Evolutionary conservation across 2,329 filamentous ascomycete species (phyloP).

Genomic region (Colletotrichum australisinense): DNA sequence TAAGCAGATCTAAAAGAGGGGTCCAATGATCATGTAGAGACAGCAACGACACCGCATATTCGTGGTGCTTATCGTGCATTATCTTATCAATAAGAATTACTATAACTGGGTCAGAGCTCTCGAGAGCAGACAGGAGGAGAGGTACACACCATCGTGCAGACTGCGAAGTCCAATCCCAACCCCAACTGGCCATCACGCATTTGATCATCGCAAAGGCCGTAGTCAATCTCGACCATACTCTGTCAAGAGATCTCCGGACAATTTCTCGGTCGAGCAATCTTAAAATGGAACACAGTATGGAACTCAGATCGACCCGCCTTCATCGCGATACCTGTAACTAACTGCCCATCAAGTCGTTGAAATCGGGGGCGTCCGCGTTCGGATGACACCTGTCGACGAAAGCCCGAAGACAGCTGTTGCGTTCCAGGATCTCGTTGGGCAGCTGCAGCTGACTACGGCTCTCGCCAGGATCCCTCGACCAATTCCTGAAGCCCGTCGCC

Average conservation of each 20-base stretch:
- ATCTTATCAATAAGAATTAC: not conserved
- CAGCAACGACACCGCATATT: not conserved
- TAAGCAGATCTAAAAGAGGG: not conserved
- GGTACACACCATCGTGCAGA: not conserved
- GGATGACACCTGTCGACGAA: not conserved
- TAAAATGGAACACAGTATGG: not conserved
- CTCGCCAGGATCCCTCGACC: not conserved
- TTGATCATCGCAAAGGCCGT: not conserved
- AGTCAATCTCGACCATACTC: not conserved
- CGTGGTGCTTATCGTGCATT: not conserved
- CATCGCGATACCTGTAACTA: not conserved
- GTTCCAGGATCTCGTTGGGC: not conserved
- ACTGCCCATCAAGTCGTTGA: slow-evolving; percentile 3
- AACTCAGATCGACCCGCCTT: not conserved
- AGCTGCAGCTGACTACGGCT: not conserved
- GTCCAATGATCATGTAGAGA: not conserved
- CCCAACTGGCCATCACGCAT: not conserved
- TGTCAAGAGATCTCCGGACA: not conserved
- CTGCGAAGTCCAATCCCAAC: not conserved
- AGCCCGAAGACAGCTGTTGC: not conserved
- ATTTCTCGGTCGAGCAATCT: not conserved
- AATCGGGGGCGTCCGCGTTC: slow-evolving; percentile 15
- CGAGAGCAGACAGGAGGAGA: not conserved
- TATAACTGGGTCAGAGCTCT: not conserved
- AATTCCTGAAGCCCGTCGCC: slow-evolving; percentile 20